These are phyloP conservation scores for Sporisorium reilianum DNA, from an alignment of 1,284 basidiomycete genomes.

Conservation along the genomic window DNA sequence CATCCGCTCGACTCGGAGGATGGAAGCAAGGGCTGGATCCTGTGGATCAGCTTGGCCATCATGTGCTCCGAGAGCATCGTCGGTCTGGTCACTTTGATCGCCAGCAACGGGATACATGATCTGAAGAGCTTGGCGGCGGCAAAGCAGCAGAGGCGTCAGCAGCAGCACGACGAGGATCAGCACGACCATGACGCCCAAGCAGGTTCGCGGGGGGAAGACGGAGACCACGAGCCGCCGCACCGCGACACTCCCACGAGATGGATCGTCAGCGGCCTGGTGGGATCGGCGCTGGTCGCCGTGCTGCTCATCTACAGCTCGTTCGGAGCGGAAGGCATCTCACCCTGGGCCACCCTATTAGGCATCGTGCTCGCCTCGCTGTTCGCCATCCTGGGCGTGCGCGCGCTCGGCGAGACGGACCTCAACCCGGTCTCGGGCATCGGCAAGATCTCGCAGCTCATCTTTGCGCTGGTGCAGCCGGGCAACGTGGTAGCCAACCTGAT, in stretches of 20 bases:
- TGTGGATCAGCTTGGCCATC: slow-evolving; percentile 93
- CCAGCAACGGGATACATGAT: slow-evolving; percentile 37
- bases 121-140: slow-evolving; percentile 26
- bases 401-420: slow-evolving; percentile 66
- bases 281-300: slow-evolving; percentile 79
- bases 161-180: slow-evolving; percentile 52
- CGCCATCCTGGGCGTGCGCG: slow-evolving; percentile 77
- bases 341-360: slow-evolving; percentile 90
- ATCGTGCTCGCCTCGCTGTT: slow-evolving; percentile 85
- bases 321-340: slow-evolving; percentile 87
- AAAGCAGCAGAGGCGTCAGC: slow-evolving; percentile 20
- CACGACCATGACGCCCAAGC: slow-evolving; percentile 57
- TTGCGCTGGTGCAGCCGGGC: slow-evolving; percentile 92
- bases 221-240: slow-evolving; percentile 82
- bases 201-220: slow-evolving; percentile 70
- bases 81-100: slow-evolving; percentile 40
- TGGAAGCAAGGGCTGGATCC: slow-evolving; percentile 68
- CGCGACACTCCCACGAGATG: slow-evolving; percentile 83
- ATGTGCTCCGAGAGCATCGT: slow-evolving; percentile 91
- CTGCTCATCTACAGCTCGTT: slow-evolving; percentile 87
- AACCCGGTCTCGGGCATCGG: slow-evolving; percentile 83
- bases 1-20: slow-evolving; percentile 47
- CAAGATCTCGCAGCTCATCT: slow-evolving; percentile 92
- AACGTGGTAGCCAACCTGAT: slow-evolving; percentile 90
- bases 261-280: slow-evolving; percentile 79